Evolutionary conservation across 345 rosid genomes (phyloP), one percentile per base, ranked within the genome.

Genomic region (Lepidium didymum): DNA sequence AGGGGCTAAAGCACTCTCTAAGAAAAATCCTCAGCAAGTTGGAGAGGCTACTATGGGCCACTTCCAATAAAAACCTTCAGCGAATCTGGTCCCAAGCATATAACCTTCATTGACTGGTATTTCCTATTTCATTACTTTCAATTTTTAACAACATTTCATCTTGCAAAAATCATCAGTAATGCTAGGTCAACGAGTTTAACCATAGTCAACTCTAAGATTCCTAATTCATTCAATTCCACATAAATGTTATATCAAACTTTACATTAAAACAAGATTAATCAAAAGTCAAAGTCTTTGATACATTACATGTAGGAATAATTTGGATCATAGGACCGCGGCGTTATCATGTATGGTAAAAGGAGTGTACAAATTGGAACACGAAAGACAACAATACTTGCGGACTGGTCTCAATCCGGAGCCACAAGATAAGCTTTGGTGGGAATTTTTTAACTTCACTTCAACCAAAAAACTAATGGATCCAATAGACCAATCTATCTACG

Each of bases 401-500:
- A 31, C 68, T 19, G 84, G 82, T 58, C 70, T 78, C 2, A 63
- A 13, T 73, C 79, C 33, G 67, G 69, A 75, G 49, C 76, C 84
- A 37, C 81, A 77, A 47, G 87, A 81, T 59, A 40, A 71, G 19
- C 84, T 77, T 6, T 87, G 94, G 94, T 87, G 91, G 88, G 82
- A 81, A 61, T 85, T 76, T 64, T 82, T 85, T 73, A 69, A 82
- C 72, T 85, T 88, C 68, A 77, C 70, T 45, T 45, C 80, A 60
- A 34, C 68, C 59, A 75, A 64, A 59, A 44, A 64, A 19, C 84
- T 88, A n/a, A 75, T 81, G 3, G 89, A 87, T 68, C 81, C 86
- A 36, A 80, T 57, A 38, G 91, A 84, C 64, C 60, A 58, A 54
- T 86, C 91, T 43, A 78, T 85, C 52, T 85, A 85, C 55, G 94